Evolutionary conservation across 805 yeast genomes (phyloP).

Genomic region (Lipomyces orientalis): DNA sequence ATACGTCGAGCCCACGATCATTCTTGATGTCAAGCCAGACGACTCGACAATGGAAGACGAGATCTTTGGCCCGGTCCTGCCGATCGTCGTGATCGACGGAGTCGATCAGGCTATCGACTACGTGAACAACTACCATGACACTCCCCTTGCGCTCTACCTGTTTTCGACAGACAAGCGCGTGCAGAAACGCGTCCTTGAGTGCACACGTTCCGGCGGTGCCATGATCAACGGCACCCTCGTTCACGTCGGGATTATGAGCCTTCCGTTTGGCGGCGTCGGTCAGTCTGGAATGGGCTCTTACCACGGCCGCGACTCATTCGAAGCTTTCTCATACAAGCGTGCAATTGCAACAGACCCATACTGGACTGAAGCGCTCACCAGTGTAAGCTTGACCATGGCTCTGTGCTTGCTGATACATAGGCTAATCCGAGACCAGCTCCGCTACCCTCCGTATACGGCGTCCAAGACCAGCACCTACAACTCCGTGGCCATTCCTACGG

Average conservation of each 20-base stretch:
- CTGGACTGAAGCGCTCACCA: constrained; percentile 64
- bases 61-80: constrained; percentile 84
- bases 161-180: constrained; percentile 58
- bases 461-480: constrained; percentile 8
- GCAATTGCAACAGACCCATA: constrained; percentile 67
- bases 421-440: constrained; percentile 12
- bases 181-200: constrained; percentile 54
- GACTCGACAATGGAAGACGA: constrained; percentile 79
- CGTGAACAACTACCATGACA: constrained; percentile 56
- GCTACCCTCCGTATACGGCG: constrained; percentile 29
- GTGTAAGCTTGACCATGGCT: constrained; percentile 69
- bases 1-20: constrained; percentile 74
- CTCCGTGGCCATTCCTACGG: background rate
- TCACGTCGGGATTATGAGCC: constrained; percentile 68
- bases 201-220: constrained; percentile 74
- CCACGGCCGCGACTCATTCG: constrained; percentile 74
- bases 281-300: constrained; percentile 80
- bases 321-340: constrained; percentile 78
- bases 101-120: constrained; percentile 53
- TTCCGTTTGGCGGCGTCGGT: constrained; percentile 95
- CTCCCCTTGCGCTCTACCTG: constrained; percentile 82
- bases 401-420: background rate
- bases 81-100: constrained; percentile 62
- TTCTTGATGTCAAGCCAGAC: constrained; percentile 64
- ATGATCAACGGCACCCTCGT: constrained; percentile 72